Base-by-base conservation (phyloP, 139 green algal species). In the Raphidocelis subcapitata region DNA sequence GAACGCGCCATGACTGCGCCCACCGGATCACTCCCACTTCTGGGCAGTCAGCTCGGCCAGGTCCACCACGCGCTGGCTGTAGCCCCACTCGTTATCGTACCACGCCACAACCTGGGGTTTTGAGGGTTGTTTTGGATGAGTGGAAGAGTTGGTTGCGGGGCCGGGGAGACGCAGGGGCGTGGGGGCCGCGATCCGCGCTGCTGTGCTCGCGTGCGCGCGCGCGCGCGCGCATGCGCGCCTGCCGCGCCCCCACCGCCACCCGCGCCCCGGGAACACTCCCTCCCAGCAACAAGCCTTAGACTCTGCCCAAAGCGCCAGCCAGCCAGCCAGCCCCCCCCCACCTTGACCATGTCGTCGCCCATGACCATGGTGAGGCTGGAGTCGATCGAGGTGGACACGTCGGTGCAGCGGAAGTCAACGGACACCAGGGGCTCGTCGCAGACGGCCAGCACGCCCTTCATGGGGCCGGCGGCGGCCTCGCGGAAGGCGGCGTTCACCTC, bases 301-400 rank as follows among this genome's bases (percentile, higher is more conserved):
- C n/a, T n/a, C n/a, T n/a, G n/a, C n/a, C n/a, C n/a, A n/a, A n/a
- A n/a, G n/a, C n/a, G n/a, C n/a, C n/a, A n/a, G n/a, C n/a, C n/a
- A n/a, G n/a, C n/a, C n/a, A n/a, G n/a, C n/a, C n/a, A n/a, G n/a
- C n/a, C n/a, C n/a, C n/a, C n/a, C n/a, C n/a, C n/a, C 33, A 97
- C 87, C 90, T 98, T 98, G 78, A 98, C 93, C 93, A 98, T 97
- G 89, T 99, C 93, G 68, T 98, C 93, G 64, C 94, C 94, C 94
- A 99, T 99, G 51, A 99, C 96, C 95, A 98, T 99, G 78, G 96
- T 99, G 55, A 99, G 90, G 61, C 89, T 89, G 51, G 94, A 84
- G 79, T 99, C 96, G 55, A 99, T 94, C 70, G 93, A 96, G 81
- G 89, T 49, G 75, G 89, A 96, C 23, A 65, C 44, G 47, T 77